A percentile compares a stretch with the other conserved stretches of the same genome.
phyloP scores from a whole-genome alignment of 805 yeast genomes.

The Myxozyma nipponensis region DNA sequence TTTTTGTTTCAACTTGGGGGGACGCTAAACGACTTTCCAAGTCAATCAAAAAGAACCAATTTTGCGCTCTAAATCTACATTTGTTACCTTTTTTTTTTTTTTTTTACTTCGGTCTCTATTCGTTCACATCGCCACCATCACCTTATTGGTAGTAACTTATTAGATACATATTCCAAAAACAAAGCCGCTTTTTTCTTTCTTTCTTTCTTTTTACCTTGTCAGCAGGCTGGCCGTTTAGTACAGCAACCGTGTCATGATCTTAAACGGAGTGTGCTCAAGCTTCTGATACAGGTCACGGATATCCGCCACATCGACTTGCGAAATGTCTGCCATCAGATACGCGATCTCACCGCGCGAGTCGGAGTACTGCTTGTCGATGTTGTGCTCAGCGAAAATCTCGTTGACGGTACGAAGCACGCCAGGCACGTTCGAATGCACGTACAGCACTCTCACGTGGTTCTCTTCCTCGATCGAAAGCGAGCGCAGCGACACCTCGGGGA shows the following conservation, averaged over 20 bases:
- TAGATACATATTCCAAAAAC: too few species aligned
- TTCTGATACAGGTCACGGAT: slow-evolving; percentile 80
- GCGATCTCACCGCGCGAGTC: slow-evolving; percentile 96
- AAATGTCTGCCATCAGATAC: slow-evolving; percentile 95
- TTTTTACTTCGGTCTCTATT: background rate
- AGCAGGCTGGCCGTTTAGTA: too few species aligned
- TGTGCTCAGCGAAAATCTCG: slow-evolving; percentile 89
- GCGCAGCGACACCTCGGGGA: slow-evolving; percentile 96
- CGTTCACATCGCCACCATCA: too few species aligned
- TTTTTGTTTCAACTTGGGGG: too few species aligned
- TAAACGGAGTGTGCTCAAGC: slow-evolving; percentile 84
- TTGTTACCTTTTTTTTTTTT: too few species aligned
- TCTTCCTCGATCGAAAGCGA: slow-evolving; percentile 81
- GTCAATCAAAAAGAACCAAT: too few species aligned
- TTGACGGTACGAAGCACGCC: slow-evolving; percentile 98
- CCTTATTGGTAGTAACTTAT: too few species aligned
- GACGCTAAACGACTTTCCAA: too few species aligned
- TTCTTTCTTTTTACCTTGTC: too few species aligned
- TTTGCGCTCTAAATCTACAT: too few species aligned
- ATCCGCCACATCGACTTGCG: slow-evolving; percentile 75
- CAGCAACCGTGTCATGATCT: slow-evolving; percentile 83
- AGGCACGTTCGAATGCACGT: slow-evolving; percentile 96
- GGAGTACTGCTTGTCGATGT: slow-evolving; percentile 97
- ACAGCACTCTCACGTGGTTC: slow-evolving; percentile 81
- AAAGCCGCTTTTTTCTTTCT: too few species aligned